Evolutionary conservation across 2,329 filamentous ascomycete genomes (phyloP).

Genomic region (Trichoderma sp.): DNA sequence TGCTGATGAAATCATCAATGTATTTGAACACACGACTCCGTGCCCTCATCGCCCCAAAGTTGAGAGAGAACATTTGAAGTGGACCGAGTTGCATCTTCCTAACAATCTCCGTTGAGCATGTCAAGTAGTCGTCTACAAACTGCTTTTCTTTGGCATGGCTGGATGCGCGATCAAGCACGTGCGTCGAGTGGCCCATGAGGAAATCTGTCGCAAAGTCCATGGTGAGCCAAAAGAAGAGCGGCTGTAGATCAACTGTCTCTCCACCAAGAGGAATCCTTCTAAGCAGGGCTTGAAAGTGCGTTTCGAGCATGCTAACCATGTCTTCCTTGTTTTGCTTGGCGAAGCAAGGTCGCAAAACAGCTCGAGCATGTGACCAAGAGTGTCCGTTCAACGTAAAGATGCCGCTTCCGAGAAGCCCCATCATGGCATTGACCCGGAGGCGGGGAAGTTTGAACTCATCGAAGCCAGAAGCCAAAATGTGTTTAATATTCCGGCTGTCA

Average conservation of each 20-base stretch:
- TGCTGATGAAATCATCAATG: slow-evolving; percentile 50
- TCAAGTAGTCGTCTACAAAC: slow-evolving; percentile 43
- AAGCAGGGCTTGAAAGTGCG: slow-evolving; percentile 47
- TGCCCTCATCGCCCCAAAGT: slow-evolving; percentile 34
- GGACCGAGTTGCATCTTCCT: slow-evolving; percentile 41
- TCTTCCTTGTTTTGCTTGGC: slow-evolving; percentile 40
- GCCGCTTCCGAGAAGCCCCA: slow-evolving; percentile 48
- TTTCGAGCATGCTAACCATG: slow-evolving; percentile 39
- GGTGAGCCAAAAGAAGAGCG: slow-evolving; percentile 52
- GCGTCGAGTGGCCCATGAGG: slow-evolving; percentile 42
- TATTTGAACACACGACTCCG: slow-evolving; percentile 44
- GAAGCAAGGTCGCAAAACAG: slow-evolving; percentile 42
- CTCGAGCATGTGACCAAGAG: slow-evolving; percentile 51
- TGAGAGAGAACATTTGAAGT: slow-evolving; percentile 38
- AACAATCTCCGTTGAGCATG: slow-evolving; percentile 41
- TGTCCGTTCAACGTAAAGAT: slow-evolving; percentile 55
- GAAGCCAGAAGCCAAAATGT: slow-evolving; percentile 57
- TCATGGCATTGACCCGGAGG: slow-evolving; percentile 44
- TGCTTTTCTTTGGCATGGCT: slow-evolving; percentile 40
- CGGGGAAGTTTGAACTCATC: slow-evolving; percentile 51
- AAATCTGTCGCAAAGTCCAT: slow-evolving; percentile 56
- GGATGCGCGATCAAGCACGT: slow-evolving; percentile 33
- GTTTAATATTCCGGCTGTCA: slow-evolving; percentile 59
- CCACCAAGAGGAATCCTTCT: slow-evolving; percentile 34
- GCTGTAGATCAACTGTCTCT: slow-evolving; percentile 46